Evolutionary conservation across 495 filamentous ascomycete genomes (phyloP).

Genomic region (Bacidia gigantensis): DNA sequence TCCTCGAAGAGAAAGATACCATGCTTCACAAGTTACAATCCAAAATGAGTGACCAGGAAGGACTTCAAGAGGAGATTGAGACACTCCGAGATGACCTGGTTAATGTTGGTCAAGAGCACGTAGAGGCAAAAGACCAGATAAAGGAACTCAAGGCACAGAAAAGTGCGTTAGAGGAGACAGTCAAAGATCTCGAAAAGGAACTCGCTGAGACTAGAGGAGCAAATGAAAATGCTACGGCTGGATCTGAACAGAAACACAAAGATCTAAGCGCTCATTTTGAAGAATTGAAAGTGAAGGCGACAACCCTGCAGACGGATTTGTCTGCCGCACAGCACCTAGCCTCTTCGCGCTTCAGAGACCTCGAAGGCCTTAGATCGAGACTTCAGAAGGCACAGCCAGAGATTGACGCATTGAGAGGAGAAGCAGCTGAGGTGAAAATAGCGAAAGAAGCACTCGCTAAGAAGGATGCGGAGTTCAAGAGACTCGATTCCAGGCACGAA

Average conservation of each 20-base stretch:
- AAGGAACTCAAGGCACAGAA: slow-evolving; percentile 53
- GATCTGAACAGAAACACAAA: slow-evolving; percentile 41
- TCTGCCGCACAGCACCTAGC: slow-evolving; percentile 77
- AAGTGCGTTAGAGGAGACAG: slow-evolving; percentile 43
- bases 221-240: slow-evolving; percentile 32
- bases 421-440: slow-evolving; percentile 56
- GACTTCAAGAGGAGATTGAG: slow-evolving; percentile 75
- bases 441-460: slow-evolving; percentile 57
- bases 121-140: slow-evolving; percentile 67
- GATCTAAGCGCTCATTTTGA: slow-evolving; percentile 59
- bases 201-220: slow-evolving; percentile 44
- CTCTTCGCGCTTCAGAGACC: slow-evolving; percentile 71
- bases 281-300: slow-evolving; percentile 52
- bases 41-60: slow-evolving; percentile 64
- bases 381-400: slow-evolving; percentile 81
- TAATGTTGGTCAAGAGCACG: slow-evolving; percentile 63
- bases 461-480: slow-evolving; percentile 53
- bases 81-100: slow-evolving; percentile 64
- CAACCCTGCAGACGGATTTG: slow-evolving; percentile 66
- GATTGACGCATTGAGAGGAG: slow-evolving; percentile 56
- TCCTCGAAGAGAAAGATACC: slow-evolving; percentile 56
- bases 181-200: slow-evolving; percentile 52
- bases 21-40: slow-evolving; percentile 51
- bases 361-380: slow-evolving; percentile 62
- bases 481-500: slow-evolving; percentile 64